Evolutionary conservation across 2,329 filamentous ascomycete genomes (phyloP), one percentile per base, ranked within the genome.

Genomic region (Tolypocladium amazonense): DNA sequence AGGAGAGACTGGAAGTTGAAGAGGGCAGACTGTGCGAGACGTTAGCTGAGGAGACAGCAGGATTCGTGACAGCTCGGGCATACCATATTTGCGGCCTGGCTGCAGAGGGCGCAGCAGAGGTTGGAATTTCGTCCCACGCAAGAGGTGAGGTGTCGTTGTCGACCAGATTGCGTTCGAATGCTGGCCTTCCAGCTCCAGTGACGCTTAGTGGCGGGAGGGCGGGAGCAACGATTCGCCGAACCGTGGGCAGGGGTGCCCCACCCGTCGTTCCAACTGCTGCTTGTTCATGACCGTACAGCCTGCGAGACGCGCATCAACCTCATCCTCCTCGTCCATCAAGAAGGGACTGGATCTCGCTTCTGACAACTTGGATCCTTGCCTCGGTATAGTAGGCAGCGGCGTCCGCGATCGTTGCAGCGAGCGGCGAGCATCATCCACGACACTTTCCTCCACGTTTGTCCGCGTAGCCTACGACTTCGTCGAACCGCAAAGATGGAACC

Each of bases 1-100:
- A 99, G 85, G 67, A 97, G 88, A 61, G 92, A 96, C 76, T 97
- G 92, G 80, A 99, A 97, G 79, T 97, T 97, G 87, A 99, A 97
- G 70, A 99, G 88, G 59, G 94, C 94, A 61, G 94, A 89, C 94
- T 97, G 70, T 23, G 23, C 27, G 20, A n/a, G 4, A 33, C 8
- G 41, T 38, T 35, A 20, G 54, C 25, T 33, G 23, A 9, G 12
- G 8, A 9, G 8, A n/a, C 30, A 30, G 2, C 30, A 53, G 18
- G 18, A 20, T 33, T 8, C 14, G 50, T 6, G 30, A 20, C 27
- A 35, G 30, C 30, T 35, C 2, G 1, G 0, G 9, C 50, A 35
- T 53, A 53, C 50, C 50, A 53, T 53, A 6, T 35, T 53, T 53
- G 18, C 50, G 50, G 30, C 14, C 15, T n/a, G 15, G 30, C 27